phyloP scores from a whole-genome alignment of 257 asterid genomes.

The Solanum bulbocastanum region DNA sequence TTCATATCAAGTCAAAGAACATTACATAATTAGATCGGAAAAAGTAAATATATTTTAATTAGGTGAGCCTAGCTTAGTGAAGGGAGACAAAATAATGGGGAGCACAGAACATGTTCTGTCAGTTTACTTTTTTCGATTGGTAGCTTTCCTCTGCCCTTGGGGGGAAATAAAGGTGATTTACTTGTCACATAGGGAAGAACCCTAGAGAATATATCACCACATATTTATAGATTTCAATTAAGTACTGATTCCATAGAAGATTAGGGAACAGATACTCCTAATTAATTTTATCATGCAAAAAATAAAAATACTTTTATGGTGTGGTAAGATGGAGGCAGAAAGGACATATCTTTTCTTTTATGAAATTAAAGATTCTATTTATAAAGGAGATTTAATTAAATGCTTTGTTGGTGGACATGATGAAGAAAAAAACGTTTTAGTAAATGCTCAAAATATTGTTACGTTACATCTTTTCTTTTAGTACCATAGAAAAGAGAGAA shows the following conservation, averaged over 20 bases:
- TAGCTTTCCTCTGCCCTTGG: constrained; percentile 16
- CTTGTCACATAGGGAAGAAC: neutral
- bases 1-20: neutral
- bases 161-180: neutral
- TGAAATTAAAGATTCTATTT: neutral
- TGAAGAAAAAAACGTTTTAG: neutral
- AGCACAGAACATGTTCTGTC: constrained; percentile 29
- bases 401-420: neutral
- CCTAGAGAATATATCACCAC: neutral
- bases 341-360: neutral
- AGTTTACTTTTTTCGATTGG: constrained; percentile 17
- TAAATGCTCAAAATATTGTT: neutral
- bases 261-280: neutral
- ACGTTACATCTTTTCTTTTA: neutral
- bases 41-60: too few relatives aligned
- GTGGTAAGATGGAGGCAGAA: constrained; percentile 1
- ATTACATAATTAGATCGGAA: neutral
- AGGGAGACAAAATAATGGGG: constrained; percentile 8
- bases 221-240: neutral
- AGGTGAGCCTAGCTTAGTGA: neutral
- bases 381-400: neutral
- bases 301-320: neutral
- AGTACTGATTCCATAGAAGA: neutral
- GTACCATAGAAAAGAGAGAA: neutral
- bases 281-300: neutral